phyloP scores from a whole-genome alignment of 2,329 filamentous ascomycete species.

The Xylariales sp. region DNA sequence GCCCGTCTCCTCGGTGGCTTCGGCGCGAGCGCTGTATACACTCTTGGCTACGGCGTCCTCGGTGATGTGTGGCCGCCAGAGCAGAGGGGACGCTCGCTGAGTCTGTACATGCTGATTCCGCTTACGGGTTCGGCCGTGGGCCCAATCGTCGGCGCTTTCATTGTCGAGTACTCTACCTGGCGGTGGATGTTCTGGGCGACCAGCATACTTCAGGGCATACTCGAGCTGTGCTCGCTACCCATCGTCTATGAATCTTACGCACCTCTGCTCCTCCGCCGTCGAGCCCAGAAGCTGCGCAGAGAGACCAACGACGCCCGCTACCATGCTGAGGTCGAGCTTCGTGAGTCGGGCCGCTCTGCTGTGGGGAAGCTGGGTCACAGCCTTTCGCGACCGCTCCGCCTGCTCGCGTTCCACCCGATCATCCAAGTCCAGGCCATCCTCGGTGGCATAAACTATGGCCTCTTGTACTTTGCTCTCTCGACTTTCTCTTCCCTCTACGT shows the following conservation, averaged over 20 bases:
- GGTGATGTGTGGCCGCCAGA: slow-evolving; percentile 42
- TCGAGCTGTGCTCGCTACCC: background rate
- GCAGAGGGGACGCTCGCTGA: slow-evolving; percentile 36
- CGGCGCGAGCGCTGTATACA: slow-evolving; percentile 40
- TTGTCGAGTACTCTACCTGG: slow-evolving; percentile 60
- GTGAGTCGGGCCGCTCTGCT: slow-evolving; percentile 7
- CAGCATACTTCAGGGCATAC: slow-evolving; percentile 36
- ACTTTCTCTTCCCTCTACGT: slow-evolving; percentile 47
- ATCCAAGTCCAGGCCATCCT: slow-evolving; percentile 40
- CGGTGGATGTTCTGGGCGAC: slow-evolving; percentile 67
- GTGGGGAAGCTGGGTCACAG: slow-evolving; percentile 8
- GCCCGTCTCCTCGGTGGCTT: slow-evolving; percentile 43
- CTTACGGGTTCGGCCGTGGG: slow-evolving; percentile 61
- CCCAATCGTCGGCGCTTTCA: slow-evolving; percentile 63
- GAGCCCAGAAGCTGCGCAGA: slow-evolving; percentile 28
- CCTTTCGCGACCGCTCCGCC: slow-evolving; percentile 37
- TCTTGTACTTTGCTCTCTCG: slow-evolving; percentile 47
- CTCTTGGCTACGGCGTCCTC: slow-evolving; percentile 41
- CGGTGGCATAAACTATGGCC: slow-evolving; percentile 43
- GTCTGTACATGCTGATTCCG: slow-evolving; percentile 32
- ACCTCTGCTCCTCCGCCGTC: background rate
- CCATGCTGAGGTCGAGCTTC: no score
- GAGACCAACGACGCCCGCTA: slow-evolving; percentile 35
- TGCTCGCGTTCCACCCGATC: slow-evolving; percentile 42
- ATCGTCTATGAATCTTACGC: background rate